Base-by-base conservation (phyloP, 1,284 basidiomycete species). In the Puccinia triticina region DNA sequence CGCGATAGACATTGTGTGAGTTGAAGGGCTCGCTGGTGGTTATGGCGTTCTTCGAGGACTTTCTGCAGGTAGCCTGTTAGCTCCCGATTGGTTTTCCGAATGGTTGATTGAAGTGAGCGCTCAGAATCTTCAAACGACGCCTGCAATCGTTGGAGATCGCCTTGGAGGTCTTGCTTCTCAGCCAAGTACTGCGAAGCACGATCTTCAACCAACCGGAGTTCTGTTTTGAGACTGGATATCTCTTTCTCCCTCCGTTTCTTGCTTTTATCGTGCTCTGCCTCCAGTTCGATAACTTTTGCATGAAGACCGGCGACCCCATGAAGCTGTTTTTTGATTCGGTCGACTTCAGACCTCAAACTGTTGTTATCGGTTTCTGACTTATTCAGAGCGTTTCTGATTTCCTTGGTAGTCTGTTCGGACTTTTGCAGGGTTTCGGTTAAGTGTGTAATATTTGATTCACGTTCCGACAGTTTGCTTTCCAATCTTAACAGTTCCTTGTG, bases 231-330 rank as follows among this genome's bases (percentile, higher is more conserved):
- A 26, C 40, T 71, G 12, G 34, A 59, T 37, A 81, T 73, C 59
- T 81, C 69, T 46, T 46, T 32, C 16, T 81, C 53, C 40, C 78
- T 55, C 14, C 78, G 48, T n/a, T 72, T 71, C 57, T 72, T 81
- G 50, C 78, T 73, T n/a, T 82, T 82, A 12, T 66, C 40, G 74
- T 82, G 71, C 23, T 74, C 79, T 2, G 69, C 26, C 40, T 74
- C 59, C 40, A 82, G 53, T 50, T 74, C 71, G n/a, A 57, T 43
- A 16, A 82, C 29, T 67, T 82, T 82, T 10, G n/a, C 37, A 43
- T 81, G 78, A 66, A 82, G 37, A 46, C 79, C 72, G 29, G 40
- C 57, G 29, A 82, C 55, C 26, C 57, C 79, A 21, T 72, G 29
- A 34, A 82, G 57, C 43, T 74, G 72, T 40, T 61, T 75, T 16